Conservation (phyloP, 2,329 filamentous ascomycete species). For the Exophiala xenobiotica region DNA sequence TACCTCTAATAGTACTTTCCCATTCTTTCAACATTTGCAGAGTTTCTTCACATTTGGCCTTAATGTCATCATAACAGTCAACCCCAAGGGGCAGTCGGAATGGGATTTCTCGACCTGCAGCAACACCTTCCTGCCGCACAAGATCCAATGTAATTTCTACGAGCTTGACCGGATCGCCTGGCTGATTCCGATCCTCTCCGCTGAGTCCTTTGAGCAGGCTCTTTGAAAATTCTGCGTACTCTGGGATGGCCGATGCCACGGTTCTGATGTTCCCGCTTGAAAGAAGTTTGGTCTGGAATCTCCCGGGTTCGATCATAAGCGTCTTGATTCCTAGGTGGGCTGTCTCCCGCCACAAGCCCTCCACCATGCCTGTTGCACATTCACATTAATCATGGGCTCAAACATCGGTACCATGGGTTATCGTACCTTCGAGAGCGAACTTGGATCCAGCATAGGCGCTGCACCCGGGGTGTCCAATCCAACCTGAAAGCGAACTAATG, state of each 20-base stretch:
- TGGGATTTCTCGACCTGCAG: conserved; percentile 51
- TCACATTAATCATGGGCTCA: background rate
- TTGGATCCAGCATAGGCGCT: conserved; percentile 41
- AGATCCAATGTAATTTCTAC: conserved; percentile 55
- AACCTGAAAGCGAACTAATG: conserved; percentile 36
- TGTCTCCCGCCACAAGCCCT: conserved; percentile 33
- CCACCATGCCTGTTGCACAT: conserved; percentile 28
- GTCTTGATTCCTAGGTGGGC: conserved; percentile 35
- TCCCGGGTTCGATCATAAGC: conserved; percentile 39
- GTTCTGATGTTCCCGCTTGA: conserved; percentile 7
- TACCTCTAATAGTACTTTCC: conserved; percentile 44
- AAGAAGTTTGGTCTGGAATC: conserved; percentile 18
- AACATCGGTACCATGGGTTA: background rate
- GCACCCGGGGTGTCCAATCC: conserved; percentile 30
- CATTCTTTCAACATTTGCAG: conserved; percentile 51
- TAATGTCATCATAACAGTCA: conserved; percentile 48
- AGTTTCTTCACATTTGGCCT: conserved; percentile 45
- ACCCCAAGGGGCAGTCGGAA: conserved; percentile 55
- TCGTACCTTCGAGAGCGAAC: conserved; percentile 42
- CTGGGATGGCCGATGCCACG: conserved; percentile 4
- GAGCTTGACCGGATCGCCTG: conserved; percentile 57
- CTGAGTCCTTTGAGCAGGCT: conserved; percentile 36
- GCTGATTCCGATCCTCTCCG: conserved; percentile 41
- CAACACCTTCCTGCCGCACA: conserved; percentile 53
- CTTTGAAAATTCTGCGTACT: conserved; percentile 7